Conservation (phyloP, 2,329 filamentous ascomycete genomes). For the Trichoderma sp. region DNA sequence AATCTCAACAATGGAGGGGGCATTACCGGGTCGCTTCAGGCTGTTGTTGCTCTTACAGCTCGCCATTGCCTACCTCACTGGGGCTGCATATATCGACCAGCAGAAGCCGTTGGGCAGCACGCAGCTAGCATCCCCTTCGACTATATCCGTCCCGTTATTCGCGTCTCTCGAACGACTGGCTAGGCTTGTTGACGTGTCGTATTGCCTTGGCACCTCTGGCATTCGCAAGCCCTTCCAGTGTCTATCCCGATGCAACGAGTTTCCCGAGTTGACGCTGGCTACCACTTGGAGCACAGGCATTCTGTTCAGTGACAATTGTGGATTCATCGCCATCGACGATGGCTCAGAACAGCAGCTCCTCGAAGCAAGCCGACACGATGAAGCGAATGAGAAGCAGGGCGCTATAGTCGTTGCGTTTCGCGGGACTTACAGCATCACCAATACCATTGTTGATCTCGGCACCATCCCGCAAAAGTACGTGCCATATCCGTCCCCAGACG, state of each 20-base stretch:
- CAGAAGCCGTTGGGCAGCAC: slow-evolving; percentile 17
- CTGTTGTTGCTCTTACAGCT: slow-evolving; percentile 20
- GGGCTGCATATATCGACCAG: slow-evolving; percentile 20
- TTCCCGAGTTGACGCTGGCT: slow-evolving; percentile 76
- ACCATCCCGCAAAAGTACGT: slow-evolving; percentile 89
- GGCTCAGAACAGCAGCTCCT: slow-evolving; percentile 33
- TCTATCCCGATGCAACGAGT: slow-evolving; percentile 81
- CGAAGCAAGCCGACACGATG: not conserved
- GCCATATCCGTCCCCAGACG: slow-evolving; percentile 71
- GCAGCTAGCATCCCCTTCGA: not conserved
- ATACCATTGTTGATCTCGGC: slow-evolving; percentile 87
- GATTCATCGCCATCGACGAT: slow-evolving; percentile 90
- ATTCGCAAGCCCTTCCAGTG: slow-evolving; percentile 84
- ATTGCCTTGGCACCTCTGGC: slow-evolving; percentile 86
- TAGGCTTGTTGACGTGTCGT: slow-evolving; percentile 91
- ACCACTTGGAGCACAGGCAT: slow-evolving; percentile 89
- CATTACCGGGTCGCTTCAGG: slow-evolving; percentile 14
- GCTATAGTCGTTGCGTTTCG: slow-evolving; percentile 85
- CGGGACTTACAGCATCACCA: slow-evolving; percentile 91
- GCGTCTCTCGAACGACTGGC: slow-evolving; percentile 81
- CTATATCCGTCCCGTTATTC: slow-evolving; percentile 69
- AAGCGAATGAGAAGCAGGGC: slow-evolving; percentile 28
- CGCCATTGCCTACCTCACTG: not conserved
- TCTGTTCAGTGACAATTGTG: slow-evolving; percentile 86
- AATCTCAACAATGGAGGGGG: slow-evolving; percentile 18